phyloP scores from a whole-genome alignment of 2,329 filamentous ascomycete species.

The Paecilomyces sp. region DNA sequence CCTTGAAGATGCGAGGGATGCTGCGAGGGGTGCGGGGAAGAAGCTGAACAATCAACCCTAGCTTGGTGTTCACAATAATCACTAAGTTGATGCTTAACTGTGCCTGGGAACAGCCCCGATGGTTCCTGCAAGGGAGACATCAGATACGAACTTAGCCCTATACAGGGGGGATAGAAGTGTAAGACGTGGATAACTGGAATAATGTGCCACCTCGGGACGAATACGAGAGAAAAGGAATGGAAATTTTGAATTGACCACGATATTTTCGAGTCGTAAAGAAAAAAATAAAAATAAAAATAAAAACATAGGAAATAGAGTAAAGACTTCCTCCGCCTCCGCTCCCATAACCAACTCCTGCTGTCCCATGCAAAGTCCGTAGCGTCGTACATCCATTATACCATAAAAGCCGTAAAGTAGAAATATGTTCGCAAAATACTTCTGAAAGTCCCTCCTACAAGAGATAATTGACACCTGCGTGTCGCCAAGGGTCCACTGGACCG shows the following conservation, averaged over 20 bases:
- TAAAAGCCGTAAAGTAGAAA: not conserved
- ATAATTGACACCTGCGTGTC: slow-evolving; percentile 11
- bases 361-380: not conserved
- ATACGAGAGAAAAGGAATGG: not conserved
- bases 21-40: not conserved
- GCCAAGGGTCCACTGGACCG: slow-evolving; percentile 16
- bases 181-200: not conserved
- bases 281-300: not conserved
- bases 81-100: not conserved
- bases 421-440: not conserved
- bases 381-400: not conserved
- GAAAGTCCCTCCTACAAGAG: slow-evolving; percentile 16
- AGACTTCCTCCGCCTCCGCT: not conserved
- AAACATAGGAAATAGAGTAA: not conserved
- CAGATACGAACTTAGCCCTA: not conserved
- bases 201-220: not conserved
- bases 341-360: not conserved
- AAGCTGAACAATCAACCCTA: not conserved
- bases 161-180: not conserved
- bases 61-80: not conserved
- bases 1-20: not conserved
- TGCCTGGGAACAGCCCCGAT: not conserved
- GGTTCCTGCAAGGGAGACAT: not conserved
- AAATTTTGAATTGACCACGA: not conserved
- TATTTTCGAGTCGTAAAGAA: not conserved